Evolutionary conservation across 2,329 filamentous ascomycete species (phyloP).

Genomic region (Lecanosticta acicola): DNA sequence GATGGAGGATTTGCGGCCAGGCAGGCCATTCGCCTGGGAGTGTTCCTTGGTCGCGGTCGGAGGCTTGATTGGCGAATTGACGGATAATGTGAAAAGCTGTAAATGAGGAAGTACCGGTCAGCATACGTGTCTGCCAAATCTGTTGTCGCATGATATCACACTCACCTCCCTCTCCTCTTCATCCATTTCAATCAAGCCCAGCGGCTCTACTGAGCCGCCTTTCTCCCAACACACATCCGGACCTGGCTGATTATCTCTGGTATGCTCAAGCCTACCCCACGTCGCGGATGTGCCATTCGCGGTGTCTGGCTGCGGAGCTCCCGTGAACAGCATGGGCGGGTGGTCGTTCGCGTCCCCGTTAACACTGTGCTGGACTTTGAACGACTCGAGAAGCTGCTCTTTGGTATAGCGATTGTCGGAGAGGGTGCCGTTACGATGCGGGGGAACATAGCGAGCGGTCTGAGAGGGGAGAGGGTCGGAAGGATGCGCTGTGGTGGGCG

Average conservation of each 20-base stretch:
- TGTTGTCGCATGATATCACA: constrained; percentile 1
- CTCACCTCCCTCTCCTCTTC: constrained; percentile 60
- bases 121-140: neutral
- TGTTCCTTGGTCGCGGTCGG: constrained; percentile 63
- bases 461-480: constrained; percentile 22
- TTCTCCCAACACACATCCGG: constrained; percentile 91
- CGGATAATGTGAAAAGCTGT: constrained; percentile 74
- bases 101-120: neutral
- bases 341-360: constrained; percentile 59
- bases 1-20: constrained; percentile 75
- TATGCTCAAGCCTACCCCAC: constrained; percentile 73
- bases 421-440: constrained; percentile 56
- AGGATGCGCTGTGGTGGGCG: constrained; percentile 40
- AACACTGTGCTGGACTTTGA: constrained; percentile 52
- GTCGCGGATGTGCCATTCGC: constrained; percentile 54
- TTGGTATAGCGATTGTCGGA: constrained; percentile 64
- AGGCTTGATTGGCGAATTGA: constrained; percentile 90
- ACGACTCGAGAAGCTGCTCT: constrained; percentile 73
- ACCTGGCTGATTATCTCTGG: constrained; percentile 66
- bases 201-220: constrained; percentile 61
- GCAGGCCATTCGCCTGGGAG: constrained; percentile 50
- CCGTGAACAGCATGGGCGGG: constrained; percentile 63
- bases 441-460: constrained; percentile 52
- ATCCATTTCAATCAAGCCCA: constrained; percentile 67
- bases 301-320: constrained; percentile 72